A percentile compares a stretch with the other conserved stretches of the same genome.
phyloP scores from a whole-genome alignment of 2,329 filamentous ascomycete species.

The Septoria petroselini region DNA sequence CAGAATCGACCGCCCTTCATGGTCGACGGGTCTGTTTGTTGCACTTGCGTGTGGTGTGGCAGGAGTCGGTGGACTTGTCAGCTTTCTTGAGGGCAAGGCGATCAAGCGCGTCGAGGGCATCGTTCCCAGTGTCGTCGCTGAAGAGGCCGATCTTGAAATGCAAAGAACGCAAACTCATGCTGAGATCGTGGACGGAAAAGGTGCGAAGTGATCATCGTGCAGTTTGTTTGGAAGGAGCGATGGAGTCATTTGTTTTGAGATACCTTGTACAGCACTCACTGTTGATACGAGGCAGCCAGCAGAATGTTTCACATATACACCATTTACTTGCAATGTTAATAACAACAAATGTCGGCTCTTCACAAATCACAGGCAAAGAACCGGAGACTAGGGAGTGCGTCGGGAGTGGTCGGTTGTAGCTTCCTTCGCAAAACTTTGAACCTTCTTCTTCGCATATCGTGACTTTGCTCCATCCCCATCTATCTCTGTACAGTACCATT shows the following conservation, averaged over 20 bases:
- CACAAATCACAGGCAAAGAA: neutral
- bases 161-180: neutral
- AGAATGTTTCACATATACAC: too few relatives aligned
- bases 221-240: neutral
- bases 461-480: constrained; percentile 1
- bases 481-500: constrained; percentile 7
- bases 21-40: constrained; percentile 77
- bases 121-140: neutral
- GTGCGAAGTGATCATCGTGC: neutral
- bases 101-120: constrained; percentile 72
- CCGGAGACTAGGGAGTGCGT: constrained; percentile 9
- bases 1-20: constrained; percentile 65
- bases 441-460: neutral
- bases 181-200: constrained; percentile 1
- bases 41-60: constrained; percentile 69
- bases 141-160: constrained; percentile 7
- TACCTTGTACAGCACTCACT: constrained; percentile 4
- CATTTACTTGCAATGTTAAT: too few relatives aligned
- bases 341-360: too few relatives aligned
- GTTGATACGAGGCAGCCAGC: neutral
- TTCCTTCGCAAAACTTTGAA: constrained; percentile 4
- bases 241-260: neutral
- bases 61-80: constrained; percentile 64
- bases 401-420: constrained; percentile 6
- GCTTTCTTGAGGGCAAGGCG: constrained; percentile 65